Conservation (phyloP, 148 eudicot species). For the Polygonum maritimum region DNA sequence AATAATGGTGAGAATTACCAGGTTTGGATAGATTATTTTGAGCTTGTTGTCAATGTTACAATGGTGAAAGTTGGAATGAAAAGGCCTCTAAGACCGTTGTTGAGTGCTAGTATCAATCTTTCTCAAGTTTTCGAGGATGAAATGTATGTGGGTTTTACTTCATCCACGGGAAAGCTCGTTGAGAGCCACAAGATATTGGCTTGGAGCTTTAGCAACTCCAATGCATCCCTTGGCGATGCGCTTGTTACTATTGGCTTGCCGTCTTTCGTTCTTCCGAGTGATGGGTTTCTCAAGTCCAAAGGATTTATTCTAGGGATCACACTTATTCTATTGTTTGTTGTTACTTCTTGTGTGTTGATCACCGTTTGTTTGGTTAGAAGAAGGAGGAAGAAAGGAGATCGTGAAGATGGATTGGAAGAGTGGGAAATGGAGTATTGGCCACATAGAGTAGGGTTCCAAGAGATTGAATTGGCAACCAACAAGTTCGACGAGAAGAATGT, state of each 20-base stretch:
- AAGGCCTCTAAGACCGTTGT: not conserved
- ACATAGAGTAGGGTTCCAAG: slow-evolving; percentile 30
- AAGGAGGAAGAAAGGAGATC: slow-evolving; percentile 16
- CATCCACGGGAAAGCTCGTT: slow-evolving; percentile 43
- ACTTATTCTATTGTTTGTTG: not conserved
- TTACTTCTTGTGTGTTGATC: slow-evolving; percentile 14
- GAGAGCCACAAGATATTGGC: slow-evolving; percentile 49
- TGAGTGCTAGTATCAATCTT: not conserved
- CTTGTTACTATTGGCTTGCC: not conserved
- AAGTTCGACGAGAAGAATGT: slow-evolving; percentile 51
- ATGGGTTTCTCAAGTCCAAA: slow-evolving; percentile 2
- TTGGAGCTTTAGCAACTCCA: slow-evolving; percentile 44
- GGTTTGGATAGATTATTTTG: not conserved
- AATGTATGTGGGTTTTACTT: slow-evolving; percentile 40
- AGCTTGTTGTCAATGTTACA: not conserved
- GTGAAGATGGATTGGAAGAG: slow-evolving; percentile 2
- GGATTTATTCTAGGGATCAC: not conserved
- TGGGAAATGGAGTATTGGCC: slow-evolving; percentile 25
- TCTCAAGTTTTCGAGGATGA: not conserved
- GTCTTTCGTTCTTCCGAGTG: slow-evolving; percentile 16
- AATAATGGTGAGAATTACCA: not conserved
- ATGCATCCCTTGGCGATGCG: not conserved
- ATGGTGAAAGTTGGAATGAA: not conserved
- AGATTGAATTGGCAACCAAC: slow-evolving; percentile 32
- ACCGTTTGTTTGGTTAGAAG: slow-evolving; percentile 11